Conservation (phyloP, 352 stramenopile species). For the Globisporangium abappressorium region DNA sequence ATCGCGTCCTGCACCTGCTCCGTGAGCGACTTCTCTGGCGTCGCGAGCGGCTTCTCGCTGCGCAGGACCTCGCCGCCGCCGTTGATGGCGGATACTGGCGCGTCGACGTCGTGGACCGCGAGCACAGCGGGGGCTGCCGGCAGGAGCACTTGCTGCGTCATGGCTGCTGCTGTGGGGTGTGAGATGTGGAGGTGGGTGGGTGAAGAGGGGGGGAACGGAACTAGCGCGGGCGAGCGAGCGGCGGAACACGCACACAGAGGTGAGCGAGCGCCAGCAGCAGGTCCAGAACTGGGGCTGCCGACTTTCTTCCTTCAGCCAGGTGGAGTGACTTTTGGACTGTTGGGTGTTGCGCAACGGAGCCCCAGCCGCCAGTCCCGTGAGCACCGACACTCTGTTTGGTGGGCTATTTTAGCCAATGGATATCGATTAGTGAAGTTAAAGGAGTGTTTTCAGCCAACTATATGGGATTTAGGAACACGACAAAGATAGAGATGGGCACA, state of each 20-base stretch:
- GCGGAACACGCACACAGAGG: slow-evolving; percentile 1
- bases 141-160: slow-evolving; percentile 17
- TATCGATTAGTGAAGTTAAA: background rate
- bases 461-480: background rate
- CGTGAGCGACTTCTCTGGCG: slow-evolving; percentile 7
- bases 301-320: background rate
- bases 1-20: slow-evolving; percentile 58
- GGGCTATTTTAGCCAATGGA: background rate
- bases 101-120: slow-evolving; percentile 1
- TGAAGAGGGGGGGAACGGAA: background rate
- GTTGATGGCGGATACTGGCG: background rate
- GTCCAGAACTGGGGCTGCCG: background rate
- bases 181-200: background rate
- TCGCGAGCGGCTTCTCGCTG: background rate
- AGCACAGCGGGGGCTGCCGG: slow-evolving; percentile 1
- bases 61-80: background rate
- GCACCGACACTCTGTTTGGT: background rate
- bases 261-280: too few relatives aligned
- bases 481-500: slow-evolving; percentile 1
- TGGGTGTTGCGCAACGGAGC: background rate
- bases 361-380: background rate
- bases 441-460: background rate
- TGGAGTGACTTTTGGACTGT: slow-evolving; percentile 1
- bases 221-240: background rate
- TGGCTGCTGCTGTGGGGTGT: background rate